Conservation (phyloP, 768 basidiomycete species). For the Termitomyces sp. region DNA sequence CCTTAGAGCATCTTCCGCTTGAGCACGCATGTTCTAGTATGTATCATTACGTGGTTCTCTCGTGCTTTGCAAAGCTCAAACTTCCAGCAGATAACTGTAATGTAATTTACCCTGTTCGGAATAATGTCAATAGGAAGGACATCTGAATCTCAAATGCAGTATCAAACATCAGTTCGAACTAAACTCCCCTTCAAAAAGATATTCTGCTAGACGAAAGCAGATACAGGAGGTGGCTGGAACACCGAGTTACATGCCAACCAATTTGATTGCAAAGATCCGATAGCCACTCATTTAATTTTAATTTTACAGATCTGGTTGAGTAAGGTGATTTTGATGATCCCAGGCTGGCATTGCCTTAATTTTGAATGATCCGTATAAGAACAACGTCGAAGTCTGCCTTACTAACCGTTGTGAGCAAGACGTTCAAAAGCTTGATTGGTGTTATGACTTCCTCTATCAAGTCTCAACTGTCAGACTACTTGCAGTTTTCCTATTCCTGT, state of each 20-base stretch:
- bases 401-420: not conserved
- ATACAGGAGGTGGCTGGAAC: not conserved
- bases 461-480: slow-evolving; percentile 11
- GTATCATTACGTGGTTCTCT: not conserved
- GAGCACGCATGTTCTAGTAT: not conserved
- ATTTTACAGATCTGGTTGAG: not conserved
- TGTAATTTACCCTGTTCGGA: not conserved
- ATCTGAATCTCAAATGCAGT: no score
- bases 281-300: not conserved
- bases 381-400: not conserved
- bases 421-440: not conserved
- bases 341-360: not conserved
- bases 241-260: not conserved
- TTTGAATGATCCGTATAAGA: not conserved
- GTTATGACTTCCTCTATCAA: slow-evolving; percentile 5
- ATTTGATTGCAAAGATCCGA: not conserved
- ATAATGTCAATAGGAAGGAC: not conserved
- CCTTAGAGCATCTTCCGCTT: no score
- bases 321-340: not conserved
- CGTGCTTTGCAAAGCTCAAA: not conserved
- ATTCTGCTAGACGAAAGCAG: not conserved
- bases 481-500: not conserved
- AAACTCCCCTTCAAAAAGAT: no score
- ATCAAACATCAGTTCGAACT: not conserved
- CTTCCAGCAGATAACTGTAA: not conserved